Evolutionary conservation across 2,329 filamentous ascomycete species (phyloP).

Genomic region (Penicillium freii): DNA sequence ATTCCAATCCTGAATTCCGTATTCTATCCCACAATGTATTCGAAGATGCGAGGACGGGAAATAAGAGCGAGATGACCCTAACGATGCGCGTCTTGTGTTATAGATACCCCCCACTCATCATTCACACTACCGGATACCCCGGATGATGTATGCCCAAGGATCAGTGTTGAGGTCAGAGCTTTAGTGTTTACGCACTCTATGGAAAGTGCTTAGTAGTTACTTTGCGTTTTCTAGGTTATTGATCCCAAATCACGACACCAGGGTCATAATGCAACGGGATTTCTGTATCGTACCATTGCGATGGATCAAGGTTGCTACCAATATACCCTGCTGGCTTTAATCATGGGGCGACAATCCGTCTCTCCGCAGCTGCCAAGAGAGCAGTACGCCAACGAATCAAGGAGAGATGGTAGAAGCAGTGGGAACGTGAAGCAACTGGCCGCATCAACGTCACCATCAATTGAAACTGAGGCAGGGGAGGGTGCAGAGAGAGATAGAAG

Average conservation of each 20-base stretch:
- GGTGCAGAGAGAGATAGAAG: too few species aligned
- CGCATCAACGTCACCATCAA: too few species aligned
- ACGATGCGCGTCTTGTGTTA: not conserved
- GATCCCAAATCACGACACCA: not conserved
- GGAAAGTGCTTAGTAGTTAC: not conserved
- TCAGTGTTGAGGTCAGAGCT: constrained; percentile 13
- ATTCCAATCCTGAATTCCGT: not conserved
- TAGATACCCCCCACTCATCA: constrained; percentile 8
- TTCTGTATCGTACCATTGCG: too few species aligned
- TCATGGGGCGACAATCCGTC: not conserved
- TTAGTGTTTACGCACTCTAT: not conserved
- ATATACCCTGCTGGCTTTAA: not conserved
- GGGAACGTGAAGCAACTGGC: too few species aligned
- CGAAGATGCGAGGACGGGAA: not conserved
- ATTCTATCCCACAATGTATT: not conserved
- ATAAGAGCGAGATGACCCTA: not conserved
- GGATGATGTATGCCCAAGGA: not conserved
- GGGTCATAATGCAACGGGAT: too few species aligned
- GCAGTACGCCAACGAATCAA: too few species aligned
- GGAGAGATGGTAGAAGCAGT: too few species aligned
- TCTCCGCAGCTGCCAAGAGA: too few species aligned
- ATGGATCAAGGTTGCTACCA: too few species aligned
- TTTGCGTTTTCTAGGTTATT: not conserved
- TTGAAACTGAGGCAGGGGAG: too few species aligned
- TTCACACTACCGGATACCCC: not conserved